Conservation (phyloP, 306 rosid genomes). For the Quercus ilex region DNA sequence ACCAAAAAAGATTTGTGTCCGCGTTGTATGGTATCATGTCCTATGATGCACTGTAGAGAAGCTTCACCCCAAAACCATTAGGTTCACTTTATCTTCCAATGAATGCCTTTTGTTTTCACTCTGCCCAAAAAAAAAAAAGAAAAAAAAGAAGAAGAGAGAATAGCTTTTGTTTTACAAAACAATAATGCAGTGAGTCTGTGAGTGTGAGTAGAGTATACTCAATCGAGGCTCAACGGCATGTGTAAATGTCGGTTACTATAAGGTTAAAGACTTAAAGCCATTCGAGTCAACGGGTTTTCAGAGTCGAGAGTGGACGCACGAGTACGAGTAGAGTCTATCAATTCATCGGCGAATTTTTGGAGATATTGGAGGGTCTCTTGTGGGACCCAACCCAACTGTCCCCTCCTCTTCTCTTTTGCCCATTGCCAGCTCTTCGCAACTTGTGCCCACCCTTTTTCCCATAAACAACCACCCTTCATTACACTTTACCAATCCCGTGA, state of each 20-base stretch:
- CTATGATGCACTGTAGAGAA: too few relatives aligned
- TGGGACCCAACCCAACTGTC: conserved; percentile 36
- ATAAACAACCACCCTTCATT: neutral
- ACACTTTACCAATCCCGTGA: neutral
- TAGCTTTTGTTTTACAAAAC: too few relatives aligned
- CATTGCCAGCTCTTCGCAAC: conserved; percentile 47
- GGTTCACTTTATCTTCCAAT: too few relatives aligned
- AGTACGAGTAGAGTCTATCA: neutral
- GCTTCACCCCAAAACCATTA: too few relatives aligned
- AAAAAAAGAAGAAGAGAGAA: too few relatives aligned
- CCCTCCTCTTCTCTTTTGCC: neutral
- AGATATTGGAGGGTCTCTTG: conserved; percentile 22
- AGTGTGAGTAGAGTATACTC: neutral
- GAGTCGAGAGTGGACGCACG: neutral
- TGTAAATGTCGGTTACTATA: conserved; percentile 4
- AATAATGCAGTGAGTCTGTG: too few relatives aligned
- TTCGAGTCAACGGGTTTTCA: conserved; percentile 22
- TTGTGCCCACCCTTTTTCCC: conserved; percentile 26
- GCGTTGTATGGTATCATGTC: too few relatives aligned
- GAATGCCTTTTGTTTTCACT: too few relatives aligned
- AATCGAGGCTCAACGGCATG: neutral
- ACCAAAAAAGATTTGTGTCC: too few relatives aligned
- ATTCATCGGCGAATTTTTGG: conserved; percentile 21
- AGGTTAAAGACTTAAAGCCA: neutral
- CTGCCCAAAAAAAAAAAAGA: too few relatives aligned